A percentile compares a stretch with the other conserved stretches of the same genome.
phyloP scores from a whole-genome alignment of 176 grass and related monocot species.

The barley (Hordeum vulgare) region DNA sequence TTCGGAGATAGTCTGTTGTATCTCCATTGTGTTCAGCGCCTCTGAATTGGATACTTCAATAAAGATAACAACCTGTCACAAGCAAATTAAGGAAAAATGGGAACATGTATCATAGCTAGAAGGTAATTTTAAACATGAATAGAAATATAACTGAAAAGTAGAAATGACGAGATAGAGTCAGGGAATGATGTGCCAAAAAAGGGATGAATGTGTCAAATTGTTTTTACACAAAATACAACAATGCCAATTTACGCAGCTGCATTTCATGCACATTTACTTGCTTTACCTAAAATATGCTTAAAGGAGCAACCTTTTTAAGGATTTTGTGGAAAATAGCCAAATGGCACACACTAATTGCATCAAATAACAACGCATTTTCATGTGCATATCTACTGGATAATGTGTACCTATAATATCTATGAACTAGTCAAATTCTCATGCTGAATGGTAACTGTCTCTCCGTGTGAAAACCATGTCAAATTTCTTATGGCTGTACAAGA shows the following conservation, averaged over 20 bases:
- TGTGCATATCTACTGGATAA: background rate
- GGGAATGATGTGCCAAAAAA: background rate
- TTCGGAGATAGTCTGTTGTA: slow-evolving; percentile 56
- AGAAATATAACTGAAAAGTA: background rate
- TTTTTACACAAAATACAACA: background rate
- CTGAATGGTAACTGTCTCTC: background rate
- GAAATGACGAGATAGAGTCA: background rate
- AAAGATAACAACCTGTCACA: slow-evolving; percentile 49
- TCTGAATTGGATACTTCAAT: slow-evolving; percentile 66
- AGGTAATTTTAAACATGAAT: background rate
- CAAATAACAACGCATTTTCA: background rate
- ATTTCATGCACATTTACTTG: background rate
- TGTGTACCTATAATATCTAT: background rate
- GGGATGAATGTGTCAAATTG: background rate
- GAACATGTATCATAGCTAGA: background rate
- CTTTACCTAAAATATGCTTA: background rate
- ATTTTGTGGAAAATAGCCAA: background rate
- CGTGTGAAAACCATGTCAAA: background rate
- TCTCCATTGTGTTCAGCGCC: slow-evolving; percentile 31
- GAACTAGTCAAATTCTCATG: background rate
- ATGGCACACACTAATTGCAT: background rate
- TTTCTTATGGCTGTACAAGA: background rate
- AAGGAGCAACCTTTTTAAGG: background rate
- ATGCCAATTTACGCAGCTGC: background rate
- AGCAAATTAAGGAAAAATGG: background rate